Conservation (phyloP, 495 filamentous ascomycete species). For the Penicillium malachiteum region DNA sequence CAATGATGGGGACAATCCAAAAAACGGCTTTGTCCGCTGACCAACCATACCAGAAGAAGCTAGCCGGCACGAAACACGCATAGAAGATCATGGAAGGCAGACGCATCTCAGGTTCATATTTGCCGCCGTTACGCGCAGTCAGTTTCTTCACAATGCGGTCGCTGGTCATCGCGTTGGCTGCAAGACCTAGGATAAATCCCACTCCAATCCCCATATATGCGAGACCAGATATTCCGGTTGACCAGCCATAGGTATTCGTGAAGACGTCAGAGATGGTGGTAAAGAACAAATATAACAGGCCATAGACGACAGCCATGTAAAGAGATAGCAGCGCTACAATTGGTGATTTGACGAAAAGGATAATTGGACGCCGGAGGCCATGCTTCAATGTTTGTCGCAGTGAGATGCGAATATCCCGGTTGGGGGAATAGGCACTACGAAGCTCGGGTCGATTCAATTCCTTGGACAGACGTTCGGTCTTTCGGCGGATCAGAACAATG, state of each 20-base stretch:
- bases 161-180: slow-evolving; percentile 53
- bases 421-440: slow-evolving; percentile 25
- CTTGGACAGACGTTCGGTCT: slow-evolving; percentile 38
- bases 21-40: slow-evolving; percentile 22
- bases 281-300: slow-evolving; percentile 66
- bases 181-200: slow-evolving; percentile 51
- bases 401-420: not conserved
- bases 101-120: slow-evolving; percentile 63
- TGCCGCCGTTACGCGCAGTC: slow-evolving; percentile 51
- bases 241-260: slow-evolving; percentile 53
- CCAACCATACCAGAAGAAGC: slow-evolving; percentile 34
- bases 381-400: slow-evolving; percentile 21
- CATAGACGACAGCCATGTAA: slow-evolving; percentile 64
- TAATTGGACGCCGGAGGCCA: slow-evolving; percentile 46
- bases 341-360: slow-evolving; percentile 45
- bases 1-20: slow-evolving; percentile 38
- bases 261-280: slow-evolving; percentile 68
- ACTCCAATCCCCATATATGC: slow-evolving; percentile 61
- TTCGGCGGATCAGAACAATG: slow-evolving; percentile 48
- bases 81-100: slow-evolving; percentile 62
- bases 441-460: slow-evolving; percentile 37
- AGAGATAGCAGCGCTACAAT: slow-evolving; percentile 52
- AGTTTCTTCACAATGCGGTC: slow-evolving; percentile 55
- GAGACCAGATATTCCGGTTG: slow-evolving; percentile 54
- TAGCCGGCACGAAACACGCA: slow-evolving; percentile 39